These are phyloP conservation scores for Lodderomyces theae DNA, from an alignment of 1,139 yeast genomes.

Conservation along the genomic window DNA sequence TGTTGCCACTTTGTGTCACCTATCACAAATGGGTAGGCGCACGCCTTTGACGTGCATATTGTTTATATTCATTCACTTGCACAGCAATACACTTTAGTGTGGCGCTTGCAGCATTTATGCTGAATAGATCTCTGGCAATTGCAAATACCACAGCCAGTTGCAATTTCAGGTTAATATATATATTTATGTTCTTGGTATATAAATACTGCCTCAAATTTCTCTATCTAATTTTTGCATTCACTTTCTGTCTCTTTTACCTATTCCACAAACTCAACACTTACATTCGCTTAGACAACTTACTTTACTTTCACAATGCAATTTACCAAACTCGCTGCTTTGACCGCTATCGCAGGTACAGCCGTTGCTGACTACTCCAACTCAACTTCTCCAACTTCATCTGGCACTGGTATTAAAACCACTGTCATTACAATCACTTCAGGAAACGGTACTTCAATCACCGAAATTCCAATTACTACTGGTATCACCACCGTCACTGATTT, in stretches of 20 bases:
- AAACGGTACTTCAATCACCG: slow-evolving; percentile 30
- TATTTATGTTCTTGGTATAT: no score
- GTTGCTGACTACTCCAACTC: slow-evolving; percentile 19
- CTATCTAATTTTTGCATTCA: background rate
- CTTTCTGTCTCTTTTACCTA: slow-evolving; percentile 8
- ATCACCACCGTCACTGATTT: slow-evolving; percentile 44
- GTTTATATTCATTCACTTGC: no score
- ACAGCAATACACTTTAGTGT: no score
- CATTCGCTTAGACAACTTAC: slow-evolving; percentile 23
- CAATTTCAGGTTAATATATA: no score
- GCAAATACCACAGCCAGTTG: no score
- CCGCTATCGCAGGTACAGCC: slow-evolving; percentile 22
- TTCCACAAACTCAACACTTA: slow-evolving; percentile 9
- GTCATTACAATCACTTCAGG: slow-evolving; percentile 54
- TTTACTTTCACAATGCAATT: slow-evolving; percentile 14
- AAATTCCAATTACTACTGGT: slow-evolving; percentile 36
- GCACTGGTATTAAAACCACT: slow-evolving; percentile 34
- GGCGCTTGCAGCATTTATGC: no score
- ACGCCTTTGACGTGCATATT: no score
- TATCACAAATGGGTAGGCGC: no score
- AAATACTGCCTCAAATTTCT: background rate
- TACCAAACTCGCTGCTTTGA: slow-evolving; percentile 23
- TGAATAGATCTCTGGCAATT: no score
- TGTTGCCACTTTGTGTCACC: no score
- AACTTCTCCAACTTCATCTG: slow-evolving; percentile 12